Base-by-base conservation (phyloP, 1,284 basidiomycete genomes). In the Chalciporus sp. region DNA sequence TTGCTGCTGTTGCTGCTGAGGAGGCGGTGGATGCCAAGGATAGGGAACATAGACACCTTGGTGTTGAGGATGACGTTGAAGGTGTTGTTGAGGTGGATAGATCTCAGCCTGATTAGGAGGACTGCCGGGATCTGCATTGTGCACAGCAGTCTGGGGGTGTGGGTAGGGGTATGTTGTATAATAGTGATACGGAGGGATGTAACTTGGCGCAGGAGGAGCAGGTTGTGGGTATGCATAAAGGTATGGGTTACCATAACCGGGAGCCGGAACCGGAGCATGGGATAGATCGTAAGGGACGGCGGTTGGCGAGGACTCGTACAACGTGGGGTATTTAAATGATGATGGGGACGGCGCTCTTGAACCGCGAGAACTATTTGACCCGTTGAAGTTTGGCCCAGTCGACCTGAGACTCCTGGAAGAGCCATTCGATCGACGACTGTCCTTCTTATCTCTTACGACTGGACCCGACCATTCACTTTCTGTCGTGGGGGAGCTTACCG, bases 391-490 rank as follows among this genome's bases (percentile, higher is more conserved):
- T 42, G 75, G 72, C 17, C 76, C 78, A 52, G 72, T 75, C 23
- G 79, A 78, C 46, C 84, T 79, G 20, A 83, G 63, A 31, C 85
- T 83, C 56, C 84, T 78, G 8, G 77, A 77, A 12, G 85, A 84
- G 4, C 81, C 80, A 42, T 78, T 77, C 2, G 79, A 78, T 47
- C 77, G 76, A 28, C 75, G 72, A 42, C 66, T 64, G 49, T 82
- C 80, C 60, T 76, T 80, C 63, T 78, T 81, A 59, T 85, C 81
- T 42, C 81, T 74, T 39, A 76, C 72, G 51, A 75, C 74, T 31
- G 87, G 83, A 2, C 77, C 82, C 3, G 88, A 88, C 81, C 86
- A 88, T 69, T 92, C 89, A 67, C 88, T 90, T 70, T 91, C 88
- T 8, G 88, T 90, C 8, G 86, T 79, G 28, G 84, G 84, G 16